These are phyloP conservation scores for Rugonectria rugulosa DNA, from an alignment of 2,329 filamentous ascomycete species.

Conservation along the genomic window DNA sequence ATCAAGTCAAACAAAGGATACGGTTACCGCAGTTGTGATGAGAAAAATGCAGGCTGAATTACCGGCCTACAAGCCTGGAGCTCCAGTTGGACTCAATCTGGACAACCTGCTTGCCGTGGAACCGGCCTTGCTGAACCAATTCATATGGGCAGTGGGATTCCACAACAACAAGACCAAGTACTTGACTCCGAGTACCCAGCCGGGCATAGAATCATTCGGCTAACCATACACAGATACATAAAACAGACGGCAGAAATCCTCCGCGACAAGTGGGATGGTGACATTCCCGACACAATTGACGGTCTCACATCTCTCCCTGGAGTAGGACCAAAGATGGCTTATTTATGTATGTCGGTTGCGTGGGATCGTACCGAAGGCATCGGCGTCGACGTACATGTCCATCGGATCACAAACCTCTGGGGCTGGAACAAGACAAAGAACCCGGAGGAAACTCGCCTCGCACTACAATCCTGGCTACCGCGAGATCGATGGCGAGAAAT, in stretches of 20 bases:
- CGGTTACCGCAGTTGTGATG: constrained; percentile 87
- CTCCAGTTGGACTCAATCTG: constrained; percentile 68
- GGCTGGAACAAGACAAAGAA: constrained; percentile 84
- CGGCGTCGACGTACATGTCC: constrained; percentile 93
- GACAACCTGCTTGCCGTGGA: constrained; percentile 79
- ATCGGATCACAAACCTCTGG: constrained; percentile 94
- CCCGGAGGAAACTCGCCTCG: constrained; percentile 81
- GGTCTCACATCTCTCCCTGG: constrained; percentile 82
- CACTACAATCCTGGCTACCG: constrained; percentile 84
- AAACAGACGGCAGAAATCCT: constrained; percentile 78
- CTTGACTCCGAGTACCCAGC: constrained; percentile 6
- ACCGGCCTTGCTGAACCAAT: constrained; percentile 69
- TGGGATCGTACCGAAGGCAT: constrained; percentile 75
- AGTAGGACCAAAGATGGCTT: constrained; percentile 95
- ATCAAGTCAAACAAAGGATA: constrained; percentile 92
- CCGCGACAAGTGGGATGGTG: constrained; percentile 71
- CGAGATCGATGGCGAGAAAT: constrained; percentile 89
- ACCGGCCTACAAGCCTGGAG: constrained; percentile 55
- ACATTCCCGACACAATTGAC: constrained; percentile 81
- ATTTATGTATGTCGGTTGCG: constrained; percentile 81
- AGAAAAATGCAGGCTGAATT: constrained; percentile 78
- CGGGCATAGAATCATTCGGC: constrained; percentile 4
- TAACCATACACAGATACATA: constrained; percentile 59
- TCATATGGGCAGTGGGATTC: constrained; percentile 88
- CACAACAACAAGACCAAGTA: constrained; percentile 90